A percentile compares a stretch with the other conserved stretches of the same genome.
Conservation (phyloP, 306 rosid species). For the Dryas drummondii region DNA sequence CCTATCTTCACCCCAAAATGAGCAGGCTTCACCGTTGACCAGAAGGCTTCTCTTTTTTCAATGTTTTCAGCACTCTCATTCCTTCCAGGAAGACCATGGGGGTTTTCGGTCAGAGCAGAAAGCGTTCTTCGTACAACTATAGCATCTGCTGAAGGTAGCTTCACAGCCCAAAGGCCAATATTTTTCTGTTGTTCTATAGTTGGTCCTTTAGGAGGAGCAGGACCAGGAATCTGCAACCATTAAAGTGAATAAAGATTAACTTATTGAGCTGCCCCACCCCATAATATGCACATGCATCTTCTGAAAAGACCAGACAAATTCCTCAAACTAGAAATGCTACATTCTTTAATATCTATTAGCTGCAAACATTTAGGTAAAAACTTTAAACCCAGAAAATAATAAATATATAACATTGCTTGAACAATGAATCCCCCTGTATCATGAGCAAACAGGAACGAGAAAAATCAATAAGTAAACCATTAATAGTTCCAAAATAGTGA, state of each 20-base stretch:
- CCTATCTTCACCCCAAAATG: constrained; percentile 75
- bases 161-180: constrained; percentile 66
- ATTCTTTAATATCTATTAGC: background rate
- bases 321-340: background rate
- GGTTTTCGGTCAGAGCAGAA: constrained; percentile 56
- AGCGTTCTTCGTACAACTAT: constrained; percentile 69
- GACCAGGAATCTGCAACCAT: constrained; percentile 71
- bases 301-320: background rate
- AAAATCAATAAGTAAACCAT: background rate
- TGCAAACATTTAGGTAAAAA: background rate
- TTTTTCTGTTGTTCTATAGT: constrained; percentile 63
- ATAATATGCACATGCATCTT: background rate
- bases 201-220: constrained; percentile 56
- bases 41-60: constrained; percentile 56
- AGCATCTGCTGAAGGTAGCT: constrained; percentile 82
- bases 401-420: background rate
- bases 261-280: background rate
- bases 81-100: constrained; percentile 64
- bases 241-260: constrained; percentile 10
- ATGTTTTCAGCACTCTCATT: constrained; percentile 50
- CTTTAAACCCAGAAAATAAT: background rate
- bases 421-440: background rate
- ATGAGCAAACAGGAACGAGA: background rate
- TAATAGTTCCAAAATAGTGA: background rate
- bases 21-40: constrained; percentile 74